Base-by-base conservation (phyloP, 2,329 filamentous ascomycete genomes). In the Alternaria solani region DNA sequence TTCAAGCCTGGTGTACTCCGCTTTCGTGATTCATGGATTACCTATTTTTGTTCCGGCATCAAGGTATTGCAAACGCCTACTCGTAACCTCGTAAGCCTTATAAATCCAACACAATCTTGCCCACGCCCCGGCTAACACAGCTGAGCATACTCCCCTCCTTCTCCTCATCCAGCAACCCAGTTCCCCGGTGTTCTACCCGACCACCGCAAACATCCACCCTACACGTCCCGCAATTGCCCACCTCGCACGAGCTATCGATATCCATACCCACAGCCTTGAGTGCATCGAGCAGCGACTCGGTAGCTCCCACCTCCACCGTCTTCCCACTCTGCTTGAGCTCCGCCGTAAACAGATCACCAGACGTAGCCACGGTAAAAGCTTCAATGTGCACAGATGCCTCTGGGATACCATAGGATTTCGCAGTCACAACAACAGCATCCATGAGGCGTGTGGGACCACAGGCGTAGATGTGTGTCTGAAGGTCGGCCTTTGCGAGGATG, bases 391-490 rank as follows among this genome's bases (percentile, higher is more conserved):
- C 79, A 41, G 87, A 85, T 0, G 81, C 78, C 2, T 82, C 78
- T 0, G 79, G 72, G 0, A 90, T 77, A 0, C 81, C 79, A 8
- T 78, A 76, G 7, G 73, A 74, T 8, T 77, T 75, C 0, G 83
- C 82, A 12, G 80, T 81, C 2, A 66, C 66, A 20, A 70, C 71
- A 0, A 85, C 83, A 43, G 83, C 84, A 6, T 85, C 81, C 80
- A 89, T 86, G 76, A 90, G 82, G 7, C 84, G 79, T 8, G 71
- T 66, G 0, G 88, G 87, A 0, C 88, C 88, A 70, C 88, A 90
- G 25, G 86, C 83, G 70, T 89, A 90, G 4, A 90, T 75, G 52
- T 85, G 84, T 9, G 84, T 84, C 66, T 86, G 87, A 82, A 83
- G 85, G 5, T 80, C 76, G 52, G 85, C 75, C 0, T 64, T 71